A percentile compares a stretch with the other conserved stretches of the same genome.
These are phyloP conservation scores for Helianthus annuus DNA, from an alignment of 129 eudicot genomes.

Conservation along the genomic window HanXRQr2.0-SUNRISE NC_035445.2:129507341-129507840, in stretches of 20 bases:
- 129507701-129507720: too few species aligned
- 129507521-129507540: slow-evolving; percentile 98
- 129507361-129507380: slow-evolving; percentile 94
- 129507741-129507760: too few species aligned
- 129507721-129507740: too few species aligned
- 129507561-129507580: background rate
- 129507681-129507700: too few species aligned
- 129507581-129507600: background rate
- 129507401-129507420: background rate
- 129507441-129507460: background rate
- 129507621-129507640: background rate
- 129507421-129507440: background rate
- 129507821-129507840: too few species aligned
- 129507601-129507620: background rate
- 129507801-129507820: too few species aligned
- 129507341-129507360: slow-evolving; percentile 89
- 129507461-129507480: slow-evolving; percentile 67
- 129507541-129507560: slow-evolving; percentile 55
- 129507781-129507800: too few species aligned
- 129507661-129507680: too few species aligned
- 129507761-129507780: too few species aligned
- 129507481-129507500: slow-evolving; percentile 85
- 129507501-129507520: slow-evolving; percentile 95
- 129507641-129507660: background rate
- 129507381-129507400: slow-evolving; percentile 40